Conservation (phyloP, 495 filamentous ascomycete genomes). For the Penicillium taxi region DNA sequence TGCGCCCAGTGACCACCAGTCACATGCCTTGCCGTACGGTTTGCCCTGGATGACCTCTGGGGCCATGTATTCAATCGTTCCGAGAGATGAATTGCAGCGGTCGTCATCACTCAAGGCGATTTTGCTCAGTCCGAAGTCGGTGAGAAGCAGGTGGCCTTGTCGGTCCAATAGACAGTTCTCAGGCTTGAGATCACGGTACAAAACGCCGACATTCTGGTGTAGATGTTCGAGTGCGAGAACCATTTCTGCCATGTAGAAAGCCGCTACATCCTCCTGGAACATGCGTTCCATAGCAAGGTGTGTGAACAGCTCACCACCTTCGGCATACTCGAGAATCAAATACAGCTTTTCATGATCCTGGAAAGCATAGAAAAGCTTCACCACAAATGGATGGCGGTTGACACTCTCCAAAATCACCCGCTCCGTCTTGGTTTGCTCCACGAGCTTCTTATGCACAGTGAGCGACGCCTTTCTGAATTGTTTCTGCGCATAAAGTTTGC, state of each 20-base stretch:
- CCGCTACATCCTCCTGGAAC: constrained; percentile 78
- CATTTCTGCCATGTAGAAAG: constrained; percentile 98
- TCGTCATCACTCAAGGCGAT: constrained; percentile 76
- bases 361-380: constrained; percentile 96
- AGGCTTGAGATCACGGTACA: constrained; percentile 95
- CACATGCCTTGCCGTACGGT: constrained; percentile 80
- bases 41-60: constrained; percentile 83
- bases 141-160: constrained; percentile 86
- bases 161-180: constrained; percentile 94
- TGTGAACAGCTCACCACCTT: constrained; percentile 89
- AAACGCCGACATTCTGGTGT: constrained; percentile 81
- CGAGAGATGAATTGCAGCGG: constrained; percentile 72
- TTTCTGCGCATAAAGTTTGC: constrained; percentile 92
- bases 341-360: constrained; percentile 98
- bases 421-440: constrained; percentile 97
- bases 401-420: constrained; percentile 88
- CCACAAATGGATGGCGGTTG: constrained; percentile 91
- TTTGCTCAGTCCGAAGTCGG: constrained; percentile 95
- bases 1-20: constrained; percentile 97
- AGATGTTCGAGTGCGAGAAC: constrained; percentile 88
- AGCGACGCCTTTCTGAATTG: constrained; percentile 95
- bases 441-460: constrained; percentile 81
- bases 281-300: constrained; percentile 85
- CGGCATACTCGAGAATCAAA: constrained; percentile 95
- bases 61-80: constrained; percentile 97